Percentiles rank a stretch among this genome's conserved stretches.
phyloP scores from a whole-genome alignment of 345 rosid species.

The Firmiana major region DNA sequence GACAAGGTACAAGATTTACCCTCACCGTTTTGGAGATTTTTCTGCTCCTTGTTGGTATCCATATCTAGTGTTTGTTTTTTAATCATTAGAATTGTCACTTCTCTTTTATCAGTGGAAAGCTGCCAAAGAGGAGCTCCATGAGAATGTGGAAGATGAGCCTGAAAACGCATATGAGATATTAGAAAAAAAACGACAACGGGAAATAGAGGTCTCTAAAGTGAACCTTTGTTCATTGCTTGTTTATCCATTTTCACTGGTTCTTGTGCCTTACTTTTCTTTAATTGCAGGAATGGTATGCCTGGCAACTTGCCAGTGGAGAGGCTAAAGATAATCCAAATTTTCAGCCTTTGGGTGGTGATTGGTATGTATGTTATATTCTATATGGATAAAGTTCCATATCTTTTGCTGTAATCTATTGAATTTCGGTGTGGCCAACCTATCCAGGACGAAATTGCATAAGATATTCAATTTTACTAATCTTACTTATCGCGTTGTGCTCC shows the following conservation, averaged over 20 bases:
- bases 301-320: constrained; percentile 91
- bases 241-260: not conserved
- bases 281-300: constrained; percentile 75
- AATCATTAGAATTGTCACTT: not conserved
- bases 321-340: constrained; percentile 93
- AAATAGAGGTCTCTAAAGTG: constrained; percentile 57
- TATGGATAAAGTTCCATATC: not conserved
- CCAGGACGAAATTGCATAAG: not conserved
- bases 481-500: not conserved
- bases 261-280: constrained; percentile 10
- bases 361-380: constrained; percentile 41
- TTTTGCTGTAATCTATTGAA: not conserved
- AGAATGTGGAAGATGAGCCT: constrained; percentile 74
- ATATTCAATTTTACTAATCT: not conserved
- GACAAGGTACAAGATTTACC: constrained; percentile 87
- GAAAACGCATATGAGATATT: constrained; percentile 53
- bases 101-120: constrained; percentile 80
- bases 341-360: constrained; percentile 94
- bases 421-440: not conserved
- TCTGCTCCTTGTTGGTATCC: not conserved
- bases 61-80: not conserved
- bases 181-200: constrained; percentile 76
- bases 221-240: not conserved
- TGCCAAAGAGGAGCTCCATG: constrained; percentile 88
- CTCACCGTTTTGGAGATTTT: not conserved